Base-by-base conservation (phyloP, 768 basidiomycete genomes). In the Candolleomyces eurysporus region DNA sequence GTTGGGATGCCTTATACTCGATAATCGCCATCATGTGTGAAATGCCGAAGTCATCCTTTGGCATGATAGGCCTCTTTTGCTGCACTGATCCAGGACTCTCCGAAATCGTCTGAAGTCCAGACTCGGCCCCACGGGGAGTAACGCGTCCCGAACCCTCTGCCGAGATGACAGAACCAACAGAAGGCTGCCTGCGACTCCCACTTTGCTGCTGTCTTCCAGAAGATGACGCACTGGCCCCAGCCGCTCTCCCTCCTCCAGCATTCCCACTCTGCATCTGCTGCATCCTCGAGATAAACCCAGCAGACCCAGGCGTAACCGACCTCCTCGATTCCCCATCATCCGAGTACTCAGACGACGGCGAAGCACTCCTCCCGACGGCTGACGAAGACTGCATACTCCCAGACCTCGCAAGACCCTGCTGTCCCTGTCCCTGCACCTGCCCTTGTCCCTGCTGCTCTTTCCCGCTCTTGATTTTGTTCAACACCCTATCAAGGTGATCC, bases 1-100 rank as follows among this genome's bases (percentile, higher is more conserved):
- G 78, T 57, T 76, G 67, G 45, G 72, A 69, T 26, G 85, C 86
- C 39, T 81, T 80, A 42, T 83, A 81, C 72, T 94, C 89, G 59
- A 98, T 94, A 48, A 96, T 80, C 26, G 92, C 89, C 82, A 97
- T 82, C 92, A 97, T 95, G 56, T 87, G 82, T 8, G 84, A 76
- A 26, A 96, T 77, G 1, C 95, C 95, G 73, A 96, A 96, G 71
- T 96, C 93, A 68, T 96, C 87, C 63, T 81, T 82, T n/a, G 84
- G 84, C 52, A 89, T 73, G 48, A 84, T 70, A 39, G 81, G 78
- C 49, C 75, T 82, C 63, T 78, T 84, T 53, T 74, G 73, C 46
- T 75, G 75, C 1, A 36, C 36, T 6, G 76, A 70, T 60, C 76
- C 81, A 13, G 75, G 71, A 4, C 74, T 72, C 31, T 58, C 46